Conservation (phyloP, 2,329 filamentous ascomycete genomes). For the Xylariaceae sp. region DNA sequence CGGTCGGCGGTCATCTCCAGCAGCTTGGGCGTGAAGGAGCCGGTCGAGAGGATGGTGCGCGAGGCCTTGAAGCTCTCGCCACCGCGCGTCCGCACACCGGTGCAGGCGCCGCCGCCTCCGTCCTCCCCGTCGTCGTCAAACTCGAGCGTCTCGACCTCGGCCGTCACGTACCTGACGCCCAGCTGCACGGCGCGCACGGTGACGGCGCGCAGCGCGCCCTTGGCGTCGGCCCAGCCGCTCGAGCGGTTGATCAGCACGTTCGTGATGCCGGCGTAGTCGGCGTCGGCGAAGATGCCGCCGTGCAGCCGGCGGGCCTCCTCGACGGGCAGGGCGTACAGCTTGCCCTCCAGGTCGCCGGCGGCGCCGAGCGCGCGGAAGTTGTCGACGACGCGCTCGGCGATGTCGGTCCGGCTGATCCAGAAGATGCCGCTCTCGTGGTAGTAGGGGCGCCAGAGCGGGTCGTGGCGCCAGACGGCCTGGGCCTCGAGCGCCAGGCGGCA, state of each 20-base stretch:
- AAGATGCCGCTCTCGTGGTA: slow-evolving; percentile 46
- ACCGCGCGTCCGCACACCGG: slow-evolving; percentile 34
- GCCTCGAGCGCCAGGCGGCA: slow-evolving; percentile 58
- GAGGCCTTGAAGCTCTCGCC: slow-evolving; percentile 34
- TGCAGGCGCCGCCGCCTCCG: slow-evolving; percentile 14
- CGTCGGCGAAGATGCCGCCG: slow-evolving; percentile 43
- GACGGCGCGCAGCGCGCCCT: slow-evolving; percentile 40
- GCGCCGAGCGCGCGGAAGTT: slow-evolving; percentile 22
- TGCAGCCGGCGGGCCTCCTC: slow-evolving; percentile 41
- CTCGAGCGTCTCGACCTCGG: slow-evolving; percentile 33
- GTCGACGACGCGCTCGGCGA: slow-evolving; percentile 27
- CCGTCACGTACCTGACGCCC: slow-evolving; percentile 43
- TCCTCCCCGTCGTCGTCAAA: too few relatives aligned
- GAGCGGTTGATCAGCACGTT: slow-evolving; percentile 46
- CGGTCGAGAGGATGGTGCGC: slow-evolving; percentile 38
- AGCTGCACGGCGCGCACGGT: slow-evolving; percentile 37
- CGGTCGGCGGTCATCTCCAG: slow-evolving; percentile 33
- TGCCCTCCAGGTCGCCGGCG: slow-evolving; percentile 14
- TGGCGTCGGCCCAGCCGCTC: slow-evolving; percentile 50
- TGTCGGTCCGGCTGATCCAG: slow-evolving; percentile 23
- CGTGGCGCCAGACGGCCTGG: slow-evolving; percentile 43
- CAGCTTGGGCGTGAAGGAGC: slow-evolving; percentile 41
- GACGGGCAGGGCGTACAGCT: slow-evolving; percentile 32
- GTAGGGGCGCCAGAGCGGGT: slow-evolving; percentile 36
- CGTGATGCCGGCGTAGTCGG: slow-evolving; percentile 44